phyloP scores from a whole-genome alignment of 2,329 filamentous ascomycete genomes.

The Apiospora pterosperma region DNA sequence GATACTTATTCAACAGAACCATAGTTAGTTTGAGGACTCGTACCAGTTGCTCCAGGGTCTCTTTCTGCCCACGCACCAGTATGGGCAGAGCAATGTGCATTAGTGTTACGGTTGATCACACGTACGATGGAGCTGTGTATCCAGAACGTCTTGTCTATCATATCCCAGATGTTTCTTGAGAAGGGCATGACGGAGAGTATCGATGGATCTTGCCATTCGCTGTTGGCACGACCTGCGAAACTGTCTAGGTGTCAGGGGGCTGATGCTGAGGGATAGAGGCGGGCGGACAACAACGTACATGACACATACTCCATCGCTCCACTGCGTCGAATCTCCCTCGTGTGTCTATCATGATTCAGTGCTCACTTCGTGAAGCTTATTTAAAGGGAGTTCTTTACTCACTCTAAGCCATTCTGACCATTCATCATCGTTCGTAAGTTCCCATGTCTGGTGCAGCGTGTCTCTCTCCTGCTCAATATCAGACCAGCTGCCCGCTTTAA shows the following conservation, averaged over 20 bases:
- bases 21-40: not conserved
- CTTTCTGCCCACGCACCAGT: not conserved
- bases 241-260: not conserved
- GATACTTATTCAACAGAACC: not conserved
- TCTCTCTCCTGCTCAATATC: not conserved
- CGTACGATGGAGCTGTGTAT: not conserved
- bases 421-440: not conserved
- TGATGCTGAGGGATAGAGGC: not conserved
- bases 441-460: not conserved
- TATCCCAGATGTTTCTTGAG: not conserved
- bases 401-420: not conserved
- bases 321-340: not conserved
- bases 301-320: not conserved
- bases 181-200: not conserved
- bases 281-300: not conserved
- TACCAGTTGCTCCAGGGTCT: not conserved
- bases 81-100: not conserved
- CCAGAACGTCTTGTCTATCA: not conserved
- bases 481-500: not conserved
- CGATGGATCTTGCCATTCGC: not conserved
- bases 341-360: not conserved
- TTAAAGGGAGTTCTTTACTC: not conserved
- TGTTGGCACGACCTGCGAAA: not conserved
- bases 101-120: not conserved
- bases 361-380: no score